These are phyloP conservation scores for Erigeron philadelphicus DNA, from an alignment of 140 eudicot genomes.

Conservation along the genomic window DNA sequence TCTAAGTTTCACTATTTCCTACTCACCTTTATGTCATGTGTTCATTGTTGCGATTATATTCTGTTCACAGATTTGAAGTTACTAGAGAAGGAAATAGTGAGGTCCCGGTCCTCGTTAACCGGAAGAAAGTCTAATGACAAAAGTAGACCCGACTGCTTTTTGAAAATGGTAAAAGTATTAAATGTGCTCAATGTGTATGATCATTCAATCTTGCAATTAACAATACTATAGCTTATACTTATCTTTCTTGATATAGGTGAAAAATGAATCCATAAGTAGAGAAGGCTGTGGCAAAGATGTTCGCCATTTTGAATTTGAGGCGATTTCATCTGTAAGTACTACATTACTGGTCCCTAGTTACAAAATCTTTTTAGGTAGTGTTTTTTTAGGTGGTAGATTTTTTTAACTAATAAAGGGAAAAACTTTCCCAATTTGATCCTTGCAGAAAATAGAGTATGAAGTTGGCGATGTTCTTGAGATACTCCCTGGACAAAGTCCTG, in stretches of 20 bases:
- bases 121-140: constrained; percentile 54
- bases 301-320: constrained; percentile 79
- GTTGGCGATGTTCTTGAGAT: constrained; percentile 92
- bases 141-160: constrained; percentile 68
- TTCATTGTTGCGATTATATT: neutral
- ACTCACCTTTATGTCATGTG: too few species aligned
- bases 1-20: neutral
- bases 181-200: neutral
- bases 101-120: constrained; percentile 49
- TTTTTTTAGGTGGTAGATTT: neutral
- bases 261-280: constrained; percentile 44
- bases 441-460: constrained; percentile 63
- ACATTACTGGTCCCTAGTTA: neutral
- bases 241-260: constrained; percentile 32
- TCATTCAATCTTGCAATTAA: neutral
- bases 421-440: constrained; percentile 15
- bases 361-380: neutral
- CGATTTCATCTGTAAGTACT: constrained; percentile 68
- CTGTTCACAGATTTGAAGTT: constrained; percentile 44
- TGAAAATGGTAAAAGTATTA: constrained; percentile 49
- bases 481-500: constrained; percentile 73
- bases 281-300: constrained; percentile 64
- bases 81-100: constrained; percentile 54
- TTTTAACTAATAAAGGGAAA: neutral
- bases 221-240: neutral